A percentile compares a stretch with the other conserved stretches of the same genome.
Evolutionary conservation across 148 eudicot species (phyloP).

Genomic region (Cornus kousa): DNA sequence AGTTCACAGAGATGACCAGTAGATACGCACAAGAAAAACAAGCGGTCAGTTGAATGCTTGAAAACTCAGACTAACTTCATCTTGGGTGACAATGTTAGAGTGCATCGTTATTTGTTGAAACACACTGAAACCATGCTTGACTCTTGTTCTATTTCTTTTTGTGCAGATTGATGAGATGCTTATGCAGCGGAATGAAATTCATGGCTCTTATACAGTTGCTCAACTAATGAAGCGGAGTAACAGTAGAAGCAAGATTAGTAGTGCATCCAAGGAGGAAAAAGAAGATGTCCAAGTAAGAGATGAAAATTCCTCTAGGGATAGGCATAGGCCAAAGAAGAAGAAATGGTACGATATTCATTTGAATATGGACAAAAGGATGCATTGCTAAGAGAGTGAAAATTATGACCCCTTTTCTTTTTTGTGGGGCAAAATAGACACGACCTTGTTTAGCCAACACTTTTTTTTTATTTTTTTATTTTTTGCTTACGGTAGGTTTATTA

Average conservation of each 20-base stretch:
- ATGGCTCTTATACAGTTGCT: constrained; percentile 61
- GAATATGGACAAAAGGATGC: constrained; percentile 68
- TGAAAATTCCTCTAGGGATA: constrained; percentile 45
- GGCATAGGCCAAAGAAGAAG: constrained; percentile 73
- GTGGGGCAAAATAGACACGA: no score
- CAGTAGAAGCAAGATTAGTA: constrained; percentile 58
- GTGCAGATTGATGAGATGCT: constrained; percentile 84
- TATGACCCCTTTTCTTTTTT: background rate
- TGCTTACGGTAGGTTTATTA: background rate
- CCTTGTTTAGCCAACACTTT: background rate
- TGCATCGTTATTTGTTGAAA: background rate
- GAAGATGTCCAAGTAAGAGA: constrained; percentile 60
- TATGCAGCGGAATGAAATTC: constrained; percentile 75
- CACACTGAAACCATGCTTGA: background rate
- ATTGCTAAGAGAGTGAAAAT: constrained; percentile 47
- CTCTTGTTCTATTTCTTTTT: constrained; percentile 7
- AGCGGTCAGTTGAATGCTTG: constrained; percentile 48
- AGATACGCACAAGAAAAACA: constrained; percentile 92
- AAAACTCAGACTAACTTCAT: background rate
- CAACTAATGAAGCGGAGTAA: constrained; percentile 63
- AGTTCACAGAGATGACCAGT: constrained; percentile 87
- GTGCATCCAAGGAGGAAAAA: constrained; percentile 47
- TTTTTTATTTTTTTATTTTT: background rate
- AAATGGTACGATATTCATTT: constrained; percentile 78
- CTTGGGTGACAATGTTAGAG: background rate